Evolutionary conservation across 352 stramenopile genomes (phyloP).

Genomic region (Globisporangium cystogenes): DNA sequence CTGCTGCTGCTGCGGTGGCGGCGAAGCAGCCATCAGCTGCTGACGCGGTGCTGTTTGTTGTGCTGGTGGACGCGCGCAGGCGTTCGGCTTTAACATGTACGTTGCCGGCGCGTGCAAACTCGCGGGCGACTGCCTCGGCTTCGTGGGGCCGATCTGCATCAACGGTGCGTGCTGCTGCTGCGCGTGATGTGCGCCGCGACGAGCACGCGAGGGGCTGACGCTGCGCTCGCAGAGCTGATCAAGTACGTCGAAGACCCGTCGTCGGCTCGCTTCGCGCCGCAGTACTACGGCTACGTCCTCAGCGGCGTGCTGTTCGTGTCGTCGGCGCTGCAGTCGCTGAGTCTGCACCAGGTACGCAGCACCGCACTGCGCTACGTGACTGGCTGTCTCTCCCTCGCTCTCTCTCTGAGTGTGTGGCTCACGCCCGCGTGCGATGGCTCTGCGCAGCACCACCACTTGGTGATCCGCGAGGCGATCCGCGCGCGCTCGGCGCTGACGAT

Average conservation of each 20-base stretch:
- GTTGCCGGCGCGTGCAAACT: slow-evolving; percentile 89
- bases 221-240: slow-evolving; percentile 25
- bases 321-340: slow-evolving; percentile 45
- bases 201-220: too few species aligned
- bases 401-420: too few species aligned
- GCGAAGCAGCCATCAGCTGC: too few species aligned
- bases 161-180: slow-evolving; percentile 18
- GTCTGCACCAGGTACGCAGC: slow-evolving; percentile 42
- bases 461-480: slow-evolving; percentile 60
- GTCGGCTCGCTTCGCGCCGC: slow-evolving; percentile 27
- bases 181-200: background rate
- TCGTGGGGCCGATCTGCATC: slow-evolving; percentile 81
- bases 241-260: slow-evolving; percentile 60
- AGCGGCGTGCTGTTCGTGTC: slow-evolving; percentile 39
- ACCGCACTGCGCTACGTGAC: too few species aligned
- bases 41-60: too few species aligned
- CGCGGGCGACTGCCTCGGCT: slow-evolving; percentile 87
- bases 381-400: too few species aligned
- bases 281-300: slow-evolving; percentile 54
- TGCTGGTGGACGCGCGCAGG: slow-evolving; percentile 16
- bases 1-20: too few species aligned
- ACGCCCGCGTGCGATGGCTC: too few species aligned
- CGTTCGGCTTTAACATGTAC: slow-evolving; percentile 90
- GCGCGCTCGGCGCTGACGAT: slow-evolving; percentile 59
- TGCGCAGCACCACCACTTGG: slow-evolving; percentile 48